Percentiles rank a stretch among this genome's conserved stretches.
These are phyloP conservation scores for Lactifluus volemus DNA, from an alignment of 768 basidiomycete species.

Conservation along the genomic window DNA sequence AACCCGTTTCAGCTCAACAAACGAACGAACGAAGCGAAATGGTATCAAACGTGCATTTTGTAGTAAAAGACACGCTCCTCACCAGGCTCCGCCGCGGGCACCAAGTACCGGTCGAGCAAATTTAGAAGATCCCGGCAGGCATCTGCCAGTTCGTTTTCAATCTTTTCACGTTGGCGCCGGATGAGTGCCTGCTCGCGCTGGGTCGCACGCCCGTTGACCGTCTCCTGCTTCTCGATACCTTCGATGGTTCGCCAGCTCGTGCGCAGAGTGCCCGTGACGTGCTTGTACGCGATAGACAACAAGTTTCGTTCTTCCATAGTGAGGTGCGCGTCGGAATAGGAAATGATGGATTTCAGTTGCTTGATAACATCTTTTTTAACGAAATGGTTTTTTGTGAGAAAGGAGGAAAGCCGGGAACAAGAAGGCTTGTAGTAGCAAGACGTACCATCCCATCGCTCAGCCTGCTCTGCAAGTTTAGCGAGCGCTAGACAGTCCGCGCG, in stretches of 20 bases:
- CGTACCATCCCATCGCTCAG: constrained; percentile 81
- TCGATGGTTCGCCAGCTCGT: constrained; percentile 81
- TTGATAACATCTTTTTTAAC: constrained; percentile 52
- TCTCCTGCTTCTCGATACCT: constrained; percentile 60
- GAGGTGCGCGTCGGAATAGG: constrained; percentile 56
- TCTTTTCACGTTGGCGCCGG: constrained; percentile 61
- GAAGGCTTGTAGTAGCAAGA: neutral
- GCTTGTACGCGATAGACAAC: constrained; percentile 86
- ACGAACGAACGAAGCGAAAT: neutral
- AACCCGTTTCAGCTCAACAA: neutral
- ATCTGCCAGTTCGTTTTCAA: constrained; percentile 67
- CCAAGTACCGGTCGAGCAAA: constrained; percentile 51
- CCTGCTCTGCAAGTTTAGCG: constrained; percentile 80
- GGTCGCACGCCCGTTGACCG: constrained; percentile 33
- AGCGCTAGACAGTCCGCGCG: constrained; percentile 41
- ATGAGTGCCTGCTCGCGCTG: constrained; percentile 57
- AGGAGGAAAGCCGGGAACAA: too few relatives aligned
- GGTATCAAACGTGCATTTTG: constrained; percentile 54
- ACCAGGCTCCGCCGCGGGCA: constrained; percentile 57
- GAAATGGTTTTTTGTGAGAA: too few relatives aligned
- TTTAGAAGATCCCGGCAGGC: constrained; percentile 74
- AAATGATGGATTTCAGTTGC: constrained; percentile 70
- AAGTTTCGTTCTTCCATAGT: constrained; percentile 83
- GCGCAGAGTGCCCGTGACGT: constrained; percentile 73
- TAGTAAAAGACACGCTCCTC: constrained; percentile 87